Evolutionary conservation across 2,329 filamentous ascomycete genomes (phyloP).

Genomic region (Talaromyces sp.): DNA sequence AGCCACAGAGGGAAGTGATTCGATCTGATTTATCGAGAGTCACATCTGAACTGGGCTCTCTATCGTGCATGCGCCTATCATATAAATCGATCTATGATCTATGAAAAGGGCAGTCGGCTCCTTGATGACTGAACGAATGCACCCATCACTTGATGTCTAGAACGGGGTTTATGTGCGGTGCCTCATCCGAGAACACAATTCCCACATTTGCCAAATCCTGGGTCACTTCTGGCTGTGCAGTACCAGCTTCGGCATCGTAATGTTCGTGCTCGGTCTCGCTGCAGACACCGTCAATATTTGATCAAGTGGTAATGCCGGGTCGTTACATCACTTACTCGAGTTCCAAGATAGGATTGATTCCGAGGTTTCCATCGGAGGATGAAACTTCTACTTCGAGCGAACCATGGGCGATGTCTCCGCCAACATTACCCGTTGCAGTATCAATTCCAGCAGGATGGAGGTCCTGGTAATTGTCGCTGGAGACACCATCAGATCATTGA

Average conservation of each 20-base stretch:
- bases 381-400: no score
- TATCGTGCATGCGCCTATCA: not conserved
- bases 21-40: not conserved
- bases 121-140: not conserved
- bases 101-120: not conserved
- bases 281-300: not conserved
- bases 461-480: not conserved
- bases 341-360: not conserved
- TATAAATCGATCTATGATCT: not conserved
- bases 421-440: not conserved
- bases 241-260: not conserved
- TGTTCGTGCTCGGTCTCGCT: not conserved
- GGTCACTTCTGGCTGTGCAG: not conserved
- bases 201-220: not conserved
- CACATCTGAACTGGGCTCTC: not conserved
- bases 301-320: not conserved
- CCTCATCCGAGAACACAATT: not conserved
- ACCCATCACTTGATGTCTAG: not conserved
- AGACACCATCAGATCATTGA: not conserved
- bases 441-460: not conserved
- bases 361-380: not conserved
- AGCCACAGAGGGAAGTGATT: not conserved
- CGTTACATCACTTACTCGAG: not conserved
- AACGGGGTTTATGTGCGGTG: not conserved
- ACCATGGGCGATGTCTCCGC: not conserved